Evolutionary conservation across 129 eudicot genomes (phyloP).

Genomic region (Glebionis coronaria): DNA sequence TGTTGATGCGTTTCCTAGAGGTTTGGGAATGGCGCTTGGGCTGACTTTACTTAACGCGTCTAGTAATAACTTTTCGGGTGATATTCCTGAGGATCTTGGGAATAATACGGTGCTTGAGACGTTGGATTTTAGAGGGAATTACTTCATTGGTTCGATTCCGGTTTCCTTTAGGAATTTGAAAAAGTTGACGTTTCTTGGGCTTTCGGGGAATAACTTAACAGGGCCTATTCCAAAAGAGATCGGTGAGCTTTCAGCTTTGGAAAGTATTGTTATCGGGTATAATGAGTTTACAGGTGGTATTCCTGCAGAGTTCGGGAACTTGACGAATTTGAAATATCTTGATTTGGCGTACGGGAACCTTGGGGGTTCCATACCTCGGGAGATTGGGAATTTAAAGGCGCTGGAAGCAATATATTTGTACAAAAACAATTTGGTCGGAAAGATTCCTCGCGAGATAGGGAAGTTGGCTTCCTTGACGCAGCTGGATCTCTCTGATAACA

Average conservation of each 20-base stretch:
- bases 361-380: constrained; percentile 59
- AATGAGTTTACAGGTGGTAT: constrained; percentile 64
- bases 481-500: constrained; percentile 72
- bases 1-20: constrained; percentile 54
- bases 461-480: constrained; percentile 42
- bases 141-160: constrained; percentile 73
- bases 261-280: constrained; percentile 74
- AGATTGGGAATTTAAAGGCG: constrained; percentile 45
- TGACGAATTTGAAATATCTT: constrained; percentile 71
- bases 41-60: constrained; percentile 56
- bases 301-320: constrained; percentile 74
- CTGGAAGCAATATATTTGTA: constrained; percentile 60
- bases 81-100: constrained; percentile 65
- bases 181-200: constrained; percentile 66
- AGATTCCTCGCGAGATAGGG: constrained; percentile 54
- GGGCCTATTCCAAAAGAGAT: constrained; percentile 61
- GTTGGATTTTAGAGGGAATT: constrained; percentile 82
- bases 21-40: constrained; percentile 54
- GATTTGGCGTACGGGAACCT: constrained; percentile 81
- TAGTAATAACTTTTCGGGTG: constrained; percentile 77
- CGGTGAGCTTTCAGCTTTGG: constrained; percentile 64
- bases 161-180: constrained; percentile 47
- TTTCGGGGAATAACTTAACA: constrained; percentile 74
- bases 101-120: constrained; percentile 55
- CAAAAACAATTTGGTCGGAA: constrained; percentile 58